These are phyloP conservation scores for Rhizophlyctis rosea DNA, from an alignment of 192 early-diverging fungal species.

Conservation along the genomic window DNA sequence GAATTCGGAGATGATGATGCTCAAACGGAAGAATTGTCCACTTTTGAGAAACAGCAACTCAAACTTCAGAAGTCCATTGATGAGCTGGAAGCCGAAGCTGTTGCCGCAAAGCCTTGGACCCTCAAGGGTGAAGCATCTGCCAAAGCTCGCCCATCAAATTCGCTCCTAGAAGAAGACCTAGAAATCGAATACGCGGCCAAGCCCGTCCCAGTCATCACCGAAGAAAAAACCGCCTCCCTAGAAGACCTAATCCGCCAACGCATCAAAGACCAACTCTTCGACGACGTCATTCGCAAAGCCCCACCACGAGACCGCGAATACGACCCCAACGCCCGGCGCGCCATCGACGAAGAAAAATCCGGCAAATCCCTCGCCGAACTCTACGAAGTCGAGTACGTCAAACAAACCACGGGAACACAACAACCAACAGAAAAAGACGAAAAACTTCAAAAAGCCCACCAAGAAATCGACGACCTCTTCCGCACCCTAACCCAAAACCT, in stretches of 20 bases:
- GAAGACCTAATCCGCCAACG: conserved; percentile 94
- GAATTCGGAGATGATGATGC: conserved; percentile 48
- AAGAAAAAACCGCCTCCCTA: conserved; percentile 79
- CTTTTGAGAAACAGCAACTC: conserved; percentile 77
- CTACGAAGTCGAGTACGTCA: conserved; percentile 88
- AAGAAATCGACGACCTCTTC: conserved; percentile 76
- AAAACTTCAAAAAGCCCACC: conserved; percentile 74
- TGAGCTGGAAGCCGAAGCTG: conserved; percentile 80
- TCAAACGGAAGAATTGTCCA: conserved; percentile 50
- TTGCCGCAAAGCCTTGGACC: conserved; percentile 85
- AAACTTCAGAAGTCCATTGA: conserved; percentile 69
- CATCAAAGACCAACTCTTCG: conserved; percentile 83
- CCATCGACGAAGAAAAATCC: conserved; percentile 81
- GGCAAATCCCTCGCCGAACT: conserved; percentile 86
- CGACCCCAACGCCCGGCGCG: conserved; percentile 64
- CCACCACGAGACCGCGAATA: conserved; percentile 60
- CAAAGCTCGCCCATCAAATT: conserved; percentile 83
- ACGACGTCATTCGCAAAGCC: conserved; percentile 88
- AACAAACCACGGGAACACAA: conserved; percentile 34
- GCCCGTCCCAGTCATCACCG: conserved; percentile 92
- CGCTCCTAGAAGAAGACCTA: conserved; percentile 88
- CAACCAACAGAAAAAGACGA: conserved; percentile 71
- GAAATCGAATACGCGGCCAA: conserved; percentile 89
- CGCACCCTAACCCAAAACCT: conserved; percentile 76
- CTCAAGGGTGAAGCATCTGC: conserved; percentile 81